Base-by-base conservation (phyloP, 2,329 filamentous ascomycete species). In the Alternaria tenuissima region DNA sequence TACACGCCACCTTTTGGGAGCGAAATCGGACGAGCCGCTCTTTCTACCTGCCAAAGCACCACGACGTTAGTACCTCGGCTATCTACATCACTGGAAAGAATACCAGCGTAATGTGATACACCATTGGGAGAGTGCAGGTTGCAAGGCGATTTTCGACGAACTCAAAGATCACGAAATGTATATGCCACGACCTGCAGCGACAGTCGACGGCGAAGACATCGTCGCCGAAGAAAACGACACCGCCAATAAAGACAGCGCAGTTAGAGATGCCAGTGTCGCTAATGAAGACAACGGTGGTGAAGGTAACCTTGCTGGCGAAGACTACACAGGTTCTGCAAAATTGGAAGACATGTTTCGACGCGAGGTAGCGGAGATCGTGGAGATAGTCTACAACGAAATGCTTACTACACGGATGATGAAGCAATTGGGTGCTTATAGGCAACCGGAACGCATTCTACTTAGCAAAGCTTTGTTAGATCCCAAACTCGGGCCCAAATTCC, bases 21-120 rank as follows among this genome's bases (percentile, higher is more conserved):
- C 48, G 3, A 26, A 43, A 38, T 26, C 36, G 5, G 42, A 64
- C 3, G 60, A 41, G n/a, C 57, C 56, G 7, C 63, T 63, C 6
- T 61, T 65, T 36, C 52, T 39, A 14, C 48, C 55, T 5, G 32
- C 55, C 4, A 52, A 60, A 6, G 57, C 44, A 12, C 46, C 54
- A 11, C 59, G 61, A 11, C 47, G 61, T 6, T 70, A 63, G 68
- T 70, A 65, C 36, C 52, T 60, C 4, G 68, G 63, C 6, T 69
- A 68, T 43, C 22, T 69, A 20, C 49, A 59, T 16, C 57, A 36
- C 16, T 70, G 62, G 66, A 49, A 61, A 2, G 32, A 46, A 7
- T 68, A 65, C 51, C 34, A 60, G 2, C 12, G 20, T 2, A 47
- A 46, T 6, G 57, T 52, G 0, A 34, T 55, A 5, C 20, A 56